Percentiles rank a stretch among this genome's conserved stretches.
Evolutionary conservation across 345 rosid species (phyloP).

Genomic region (Salix koriyanagi): DNA sequence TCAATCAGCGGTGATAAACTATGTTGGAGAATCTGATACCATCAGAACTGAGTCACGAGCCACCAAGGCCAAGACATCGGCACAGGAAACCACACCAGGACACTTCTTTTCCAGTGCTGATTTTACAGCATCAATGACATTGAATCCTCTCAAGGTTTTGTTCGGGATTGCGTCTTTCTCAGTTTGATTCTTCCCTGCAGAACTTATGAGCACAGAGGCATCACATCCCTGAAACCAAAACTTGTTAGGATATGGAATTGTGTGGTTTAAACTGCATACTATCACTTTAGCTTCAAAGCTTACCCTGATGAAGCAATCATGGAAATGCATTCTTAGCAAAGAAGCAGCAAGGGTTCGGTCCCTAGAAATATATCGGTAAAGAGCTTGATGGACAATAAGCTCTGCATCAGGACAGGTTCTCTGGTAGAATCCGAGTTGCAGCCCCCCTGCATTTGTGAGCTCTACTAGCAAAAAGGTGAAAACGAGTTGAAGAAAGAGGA

Average conservation of each 20-base stretch:
- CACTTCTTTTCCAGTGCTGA: constrained; percentile 27
- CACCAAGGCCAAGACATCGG: constrained; percentile 29
- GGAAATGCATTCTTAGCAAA: constrained; percentile 50
- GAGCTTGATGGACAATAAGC: constrained; percentile 18
- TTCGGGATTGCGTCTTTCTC: constrained; percentile 44
- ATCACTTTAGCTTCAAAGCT: background rate
- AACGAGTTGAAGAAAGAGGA: constrained; percentile 28
- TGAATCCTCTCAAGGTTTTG: constrained; percentile 40
- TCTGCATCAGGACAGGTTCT: constrained; percentile 41
- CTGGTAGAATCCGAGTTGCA: constrained; percentile 37
- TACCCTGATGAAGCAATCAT: constrained; percentile 55
- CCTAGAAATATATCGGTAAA: constrained; percentile 26
- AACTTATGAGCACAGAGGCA: constrained; percentile 43
- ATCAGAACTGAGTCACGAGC: constrained; percentile 36
- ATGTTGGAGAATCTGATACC: constrained; percentile 15
- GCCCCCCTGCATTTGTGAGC: constrained; percentile 14
- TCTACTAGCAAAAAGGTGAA: constrained; percentile 25
- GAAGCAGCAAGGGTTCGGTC: constrained; percentile 45
- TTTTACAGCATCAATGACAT: constrained; percentile 48
- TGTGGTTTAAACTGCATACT: background rate
- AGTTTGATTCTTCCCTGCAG: constrained; percentile 30
- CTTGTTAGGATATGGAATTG: background rate
- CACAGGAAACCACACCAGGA: constrained; percentile 38
- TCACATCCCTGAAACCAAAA: constrained; percentile 45
- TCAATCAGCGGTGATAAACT: accelerated